phyloP scores from a whole-genome alignment of 768 basidiomycete species.

The Exsudoporus frostii region DNA sequence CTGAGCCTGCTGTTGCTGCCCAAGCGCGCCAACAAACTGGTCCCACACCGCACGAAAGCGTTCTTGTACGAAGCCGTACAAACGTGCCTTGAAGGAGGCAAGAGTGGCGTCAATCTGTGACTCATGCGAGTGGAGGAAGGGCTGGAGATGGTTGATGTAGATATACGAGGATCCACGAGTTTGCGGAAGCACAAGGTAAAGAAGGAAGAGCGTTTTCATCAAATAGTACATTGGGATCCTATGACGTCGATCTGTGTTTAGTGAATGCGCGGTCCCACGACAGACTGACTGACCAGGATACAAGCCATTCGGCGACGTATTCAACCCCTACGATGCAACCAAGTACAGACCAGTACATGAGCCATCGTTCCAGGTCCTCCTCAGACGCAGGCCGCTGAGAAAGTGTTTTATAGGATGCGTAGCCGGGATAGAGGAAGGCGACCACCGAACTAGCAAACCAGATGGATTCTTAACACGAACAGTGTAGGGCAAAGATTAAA shows the following conservation, averaged over 20 bases:
- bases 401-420: conserved; percentile 95
- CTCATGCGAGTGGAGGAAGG: conserved; percentile 82
- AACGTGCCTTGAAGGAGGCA: conserved; percentile 54
- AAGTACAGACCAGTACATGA: conserved; percentile 96
- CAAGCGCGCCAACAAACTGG: conserved; percentile 48
- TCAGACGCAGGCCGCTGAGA: conserved; percentile 84
- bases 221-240: conserved; percentile 91
- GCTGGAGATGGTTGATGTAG: conserved; percentile 75
- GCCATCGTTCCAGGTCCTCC: conserved; percentile 85
- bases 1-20: conserved; percentile 37
- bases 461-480: background rate
- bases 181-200: conserved; percentile 89
- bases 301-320: conserved; percentile 80
- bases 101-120: conserved; percentile 79
- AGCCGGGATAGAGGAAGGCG: conserved; percentile 89
- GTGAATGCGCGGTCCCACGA: conserved; percentile 6
- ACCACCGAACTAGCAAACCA: conserved; percentile 50
- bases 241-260: conserved; percentile 12
- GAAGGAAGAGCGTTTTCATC: conserved; percentile 78
- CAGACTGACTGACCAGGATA: conserved; percentile 66
- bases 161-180: conserved; percentile 85
- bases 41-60: conserved; percentile 66
- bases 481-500: conserved; percentile 26
- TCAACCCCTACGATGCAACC: conserved; percentile 81
- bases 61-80: conserved; percentile 65